These are phyloP conservation scores for Litsea cubeba DNA, from an alignment of 164 flowering plant species.

Conservation along the genomic window DNA sequence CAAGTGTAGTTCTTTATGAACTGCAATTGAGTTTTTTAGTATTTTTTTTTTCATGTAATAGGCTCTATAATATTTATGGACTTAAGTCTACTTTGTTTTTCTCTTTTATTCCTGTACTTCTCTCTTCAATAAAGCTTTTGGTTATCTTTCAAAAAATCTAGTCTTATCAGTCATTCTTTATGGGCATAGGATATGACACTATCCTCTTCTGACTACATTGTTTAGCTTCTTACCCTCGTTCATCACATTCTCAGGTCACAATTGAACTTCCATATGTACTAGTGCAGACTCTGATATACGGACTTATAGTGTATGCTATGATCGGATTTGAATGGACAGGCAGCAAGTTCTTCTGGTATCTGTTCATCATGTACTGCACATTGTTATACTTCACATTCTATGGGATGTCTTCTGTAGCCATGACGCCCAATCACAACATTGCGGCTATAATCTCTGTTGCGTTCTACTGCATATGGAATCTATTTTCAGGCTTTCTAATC, in stretches of 20 bases:
- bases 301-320: conserved; percentile 14
- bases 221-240: neutral
- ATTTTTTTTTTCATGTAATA: too few species aligned
- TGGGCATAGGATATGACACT: neutral
- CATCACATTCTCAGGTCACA: conserved; percentile 5
- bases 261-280: conserved; percentile 16
- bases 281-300: conserved; percentile 7
- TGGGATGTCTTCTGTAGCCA: conserved; percentile 24
- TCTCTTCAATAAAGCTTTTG: too few species aligned
- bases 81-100: too few species aligned
- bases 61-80: too few species aligned
- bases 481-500: conserved; percentile 31
- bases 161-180: neutral
- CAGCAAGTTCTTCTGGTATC: conserved; percentile 24
- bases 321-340: conserved; percentile 29
- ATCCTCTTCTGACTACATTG: neutral
- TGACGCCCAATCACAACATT: conserved; percentile 21
- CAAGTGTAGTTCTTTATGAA: too few species aligned
- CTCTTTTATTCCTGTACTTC: too few species aligned
- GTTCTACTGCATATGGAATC: conserved; percentile 23
- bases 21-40: too few species aligned
- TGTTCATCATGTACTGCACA: conserved; percentile 24
- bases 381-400: conserved; percentile 23
- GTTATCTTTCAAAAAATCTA: too few species aligned
- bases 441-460: conserved; percentile 27